Evolutionary conservation across 140 eudicot species (phyloP).

Genomic region (Ambrosia hybrid): DNA sequence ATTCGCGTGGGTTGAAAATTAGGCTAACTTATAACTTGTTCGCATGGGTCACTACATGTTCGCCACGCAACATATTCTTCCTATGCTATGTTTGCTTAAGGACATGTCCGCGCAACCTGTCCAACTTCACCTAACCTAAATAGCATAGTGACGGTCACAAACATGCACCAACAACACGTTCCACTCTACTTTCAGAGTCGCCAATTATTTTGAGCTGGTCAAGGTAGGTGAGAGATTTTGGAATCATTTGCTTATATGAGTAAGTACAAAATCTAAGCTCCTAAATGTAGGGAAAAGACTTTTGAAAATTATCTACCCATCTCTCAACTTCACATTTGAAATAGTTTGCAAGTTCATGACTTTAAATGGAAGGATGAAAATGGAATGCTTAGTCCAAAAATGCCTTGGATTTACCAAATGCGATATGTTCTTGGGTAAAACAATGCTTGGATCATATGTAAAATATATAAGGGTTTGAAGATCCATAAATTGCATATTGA

Average conservation of each 20-base stretch:
- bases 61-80: too few species aligned
- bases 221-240: neutral
- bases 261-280: neutral
- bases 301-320: neutral
- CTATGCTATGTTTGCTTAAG: too few species aligned
- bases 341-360: slow-evolving; percentile 8
- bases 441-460: neutral
- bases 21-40: too few species aligned
- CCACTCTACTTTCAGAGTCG: too few species aligned
- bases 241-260: neutral
- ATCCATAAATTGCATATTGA: neutral
- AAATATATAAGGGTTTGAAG: slow-evolving; percentile 10
- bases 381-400: neutral
- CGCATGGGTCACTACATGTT: too few species aligned
- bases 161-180: too few species aligned
- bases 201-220: too few species aligned
- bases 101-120: too few species aligned
- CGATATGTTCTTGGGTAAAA: slow-evolving; percentile 5
- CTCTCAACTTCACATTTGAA: slow-evolving; percentile 2
- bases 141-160: too few species aligned
- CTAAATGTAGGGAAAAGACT: slow-evolving; percentile 1
- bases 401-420: slow-evolving; percentile 13
- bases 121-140: too few species aligned
- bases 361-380: too few species aligned
- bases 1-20: too few species aligned